Conservation (phyloP, 169 alveolate genomes). For the Plasmodium blacklocki region DNA sequence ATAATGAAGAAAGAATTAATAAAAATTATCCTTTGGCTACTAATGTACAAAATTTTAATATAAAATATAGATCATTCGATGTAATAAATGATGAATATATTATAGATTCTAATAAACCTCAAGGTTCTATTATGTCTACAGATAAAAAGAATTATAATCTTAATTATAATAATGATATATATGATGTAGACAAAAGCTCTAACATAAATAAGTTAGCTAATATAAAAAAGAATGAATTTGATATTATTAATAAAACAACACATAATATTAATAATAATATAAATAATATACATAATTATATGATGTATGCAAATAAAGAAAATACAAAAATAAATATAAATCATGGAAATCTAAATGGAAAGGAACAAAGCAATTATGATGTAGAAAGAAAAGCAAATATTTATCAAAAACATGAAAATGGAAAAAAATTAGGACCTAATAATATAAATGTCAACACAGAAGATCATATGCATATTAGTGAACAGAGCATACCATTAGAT, state of each 20-base stretch:
- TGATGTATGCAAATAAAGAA: slow-evolving; percentile 14
- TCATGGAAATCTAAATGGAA: background rate
- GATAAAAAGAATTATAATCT: slow-evolving; percentile 1
- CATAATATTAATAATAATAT: slow-evolving; percentile 10
- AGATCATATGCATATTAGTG: background rate
- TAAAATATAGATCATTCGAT: too few relatives aligned
- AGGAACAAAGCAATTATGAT: background rate
- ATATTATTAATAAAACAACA: background rate
- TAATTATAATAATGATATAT: background rate
- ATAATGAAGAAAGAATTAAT: background rate
- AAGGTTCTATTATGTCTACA: background rate
- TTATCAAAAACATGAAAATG: too few relatives aligned
- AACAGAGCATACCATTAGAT: background rate
- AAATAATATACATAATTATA: slow-evolving; percentile 4
- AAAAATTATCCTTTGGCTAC: background rate
- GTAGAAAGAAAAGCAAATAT: background rate
- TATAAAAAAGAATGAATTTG: background rate
- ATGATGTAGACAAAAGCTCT: background rate
- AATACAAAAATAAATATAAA: slow-evolving; percentile 2
- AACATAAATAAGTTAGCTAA: background rate
- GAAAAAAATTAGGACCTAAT: too few relatives aligned
- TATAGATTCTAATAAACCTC: slow-evolving; percentile 8
- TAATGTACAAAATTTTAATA: too few relatives aligned
- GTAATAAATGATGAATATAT: background rate
- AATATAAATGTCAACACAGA: background rate